Percentiles rank a stretch among this genome's conserved stretches.
These are phyloP conservation scores for Salvia splendens DNA, from an alignment of 257 asterid genomes.

Conservation along the genomic window DNA sequence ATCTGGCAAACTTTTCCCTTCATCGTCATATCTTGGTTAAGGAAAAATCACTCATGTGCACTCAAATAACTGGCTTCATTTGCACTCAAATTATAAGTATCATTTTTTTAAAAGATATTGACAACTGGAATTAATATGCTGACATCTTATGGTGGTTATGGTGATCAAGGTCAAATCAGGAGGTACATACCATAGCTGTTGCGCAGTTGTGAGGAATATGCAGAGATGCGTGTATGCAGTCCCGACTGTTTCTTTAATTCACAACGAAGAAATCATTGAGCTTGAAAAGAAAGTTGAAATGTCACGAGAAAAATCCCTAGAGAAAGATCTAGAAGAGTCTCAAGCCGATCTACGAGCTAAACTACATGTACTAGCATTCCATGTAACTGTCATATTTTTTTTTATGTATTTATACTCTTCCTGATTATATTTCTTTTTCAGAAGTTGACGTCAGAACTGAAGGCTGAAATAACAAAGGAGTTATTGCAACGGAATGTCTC, in stretches of 20 bases:
- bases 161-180: constrained; percentile 73
- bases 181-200: constrained; percentile 79
- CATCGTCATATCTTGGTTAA: background rate
- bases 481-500: constrained; percentile 64
- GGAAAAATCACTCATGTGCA: background rate
- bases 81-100: too few species aligned
- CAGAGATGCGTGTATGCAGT: constrained; percentile 88
- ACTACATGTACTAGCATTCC: constrained; percentile 63
- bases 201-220: constrained; percentile 78
- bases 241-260: constrained; percentile 64
- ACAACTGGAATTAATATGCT: constrained; percentile 24
- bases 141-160: constrained; percentile 36
- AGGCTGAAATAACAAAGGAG: constrained; percentile 63
- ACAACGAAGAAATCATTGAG: constrained; percentile 44
- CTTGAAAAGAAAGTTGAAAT: constrained; percentile 66
- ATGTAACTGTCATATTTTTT: constrained; percentile 15
- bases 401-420: constrained; percentile 30
- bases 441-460: constrained; percentile 84
- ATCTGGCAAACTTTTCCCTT: background rate
- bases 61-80: constrained; percentile 18
- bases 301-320: constrained; percentile 58
- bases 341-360: constrained; percentile 55
- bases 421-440: constrained; percentile 36
- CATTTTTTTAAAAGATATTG: background rate
- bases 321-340: constrained; percentile 61